phyloP scores from a whole-genome alignment of 2,329 filamentous ascomycete species.

The Trichoderma sp. region DNA sequence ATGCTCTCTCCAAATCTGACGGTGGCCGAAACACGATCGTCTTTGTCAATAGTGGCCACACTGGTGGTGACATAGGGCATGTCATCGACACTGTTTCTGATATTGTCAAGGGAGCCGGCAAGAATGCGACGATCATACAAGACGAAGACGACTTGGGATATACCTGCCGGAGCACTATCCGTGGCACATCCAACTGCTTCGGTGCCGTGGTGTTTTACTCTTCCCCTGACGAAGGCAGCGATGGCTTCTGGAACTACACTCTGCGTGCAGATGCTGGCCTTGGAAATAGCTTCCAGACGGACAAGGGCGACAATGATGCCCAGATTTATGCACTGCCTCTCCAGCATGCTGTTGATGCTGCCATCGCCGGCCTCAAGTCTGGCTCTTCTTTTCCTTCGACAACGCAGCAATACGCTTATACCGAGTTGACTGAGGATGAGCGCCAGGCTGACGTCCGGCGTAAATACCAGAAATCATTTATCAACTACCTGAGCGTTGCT shows the following conservation, averaged over 20 bases:
- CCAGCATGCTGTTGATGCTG: slow-evolving; percentile 66
- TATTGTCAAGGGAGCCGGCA: slow-evolving; percentile 29
- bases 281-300: slow-evolving; percentile 56
- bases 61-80: slow-evolving; percentile 66
- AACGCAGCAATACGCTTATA: slow-evolving; percentile 37
- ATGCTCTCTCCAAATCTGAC: slow-evolving; percentile 60
- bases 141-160: slow-evolving; percentile 34
- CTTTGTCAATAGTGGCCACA: slow-evolving; percentile 73
- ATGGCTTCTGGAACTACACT: slow-evolving; percentile 68
- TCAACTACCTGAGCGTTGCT: slow-evolving; percentile 65
- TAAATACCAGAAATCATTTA: slow-evolving; percentile 64
- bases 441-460: slow-evolving; percentile 57
- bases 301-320: slow-evolving; percentile 59
- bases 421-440: slow-evolving; percentile 44
- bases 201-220: slow-evolving; percentile 71
- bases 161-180: slow-evolving; percentile 59
- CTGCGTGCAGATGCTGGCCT: slow-evolving; percentile 64
- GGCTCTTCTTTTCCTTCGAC: slow-evolving; percentile 32
- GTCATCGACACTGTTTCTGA: slow-evolving; percentile 57
- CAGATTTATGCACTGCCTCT: slow-evolving; percentile 69
- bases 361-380: slow-evolving; percentile 47
- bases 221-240: slow-evolving; percentile 61
- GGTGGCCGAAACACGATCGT: slow-evolving; percentile 64
- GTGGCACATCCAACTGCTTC: slow-evolving; percentile 70
- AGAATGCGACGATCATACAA: slow-evolving; percentile 29